Percentiles rank a stretch among this genome's conserved stretches.
Evolutionary conservation across 2,329 filamentous ascomycete species (phyloP).

Genomic region (Coccinonectria pachysandricola): DNA sequence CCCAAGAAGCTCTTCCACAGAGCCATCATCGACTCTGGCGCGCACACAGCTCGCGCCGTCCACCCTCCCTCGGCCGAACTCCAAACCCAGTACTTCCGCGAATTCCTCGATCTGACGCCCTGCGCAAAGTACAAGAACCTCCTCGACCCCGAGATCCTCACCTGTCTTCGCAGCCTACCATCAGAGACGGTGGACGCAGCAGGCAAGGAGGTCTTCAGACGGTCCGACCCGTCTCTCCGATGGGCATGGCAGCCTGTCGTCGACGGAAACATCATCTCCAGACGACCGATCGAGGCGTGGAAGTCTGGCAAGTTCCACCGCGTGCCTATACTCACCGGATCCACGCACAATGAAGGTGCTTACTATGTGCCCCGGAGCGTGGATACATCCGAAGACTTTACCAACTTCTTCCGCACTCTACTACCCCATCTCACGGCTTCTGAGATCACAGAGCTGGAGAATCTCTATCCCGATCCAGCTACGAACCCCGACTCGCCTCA

Average conservation of each 20-base stretch:
- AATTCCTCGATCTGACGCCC: constrained; percentile 20
- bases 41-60: constrained; percentile 20
- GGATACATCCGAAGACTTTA: constrained; percentile 15
- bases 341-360: constrained; percentile 20
- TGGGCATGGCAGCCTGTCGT: constrained; percentile 25
- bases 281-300: constrained; percentile 21
- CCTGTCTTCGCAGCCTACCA: constrained; percentile 15
- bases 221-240: constrained; percentile 19
- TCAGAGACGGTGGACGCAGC: constrained; percentile 16
- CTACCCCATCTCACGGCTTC: constrained; percentile 13
- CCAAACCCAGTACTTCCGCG: constrained; percentile 19
- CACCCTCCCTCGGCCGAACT: constrained; percentile 17
- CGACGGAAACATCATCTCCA: constrained; percentile 20
- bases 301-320: constrained; percentile 22
- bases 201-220: constrained; percentile 18
- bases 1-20: constrained; percentile 22
- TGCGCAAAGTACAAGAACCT: constrained; percentile 16
- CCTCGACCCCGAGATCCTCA: constrained; percentile 16
- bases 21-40: constrained; percentile 23
- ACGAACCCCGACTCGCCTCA: constrained; percentile 9
- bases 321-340: constrained; percentile 21
- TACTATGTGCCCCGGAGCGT: constrained; percentile 16
- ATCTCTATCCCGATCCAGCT: constrained; percentile 11
- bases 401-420: constrained; percentile 17
- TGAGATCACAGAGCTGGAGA: constrained; percentile 9